phyloP scores from a whole-genome alignment of 2,329 filamentous ascomycete species.

The Hysterium pulicare region DNA sequence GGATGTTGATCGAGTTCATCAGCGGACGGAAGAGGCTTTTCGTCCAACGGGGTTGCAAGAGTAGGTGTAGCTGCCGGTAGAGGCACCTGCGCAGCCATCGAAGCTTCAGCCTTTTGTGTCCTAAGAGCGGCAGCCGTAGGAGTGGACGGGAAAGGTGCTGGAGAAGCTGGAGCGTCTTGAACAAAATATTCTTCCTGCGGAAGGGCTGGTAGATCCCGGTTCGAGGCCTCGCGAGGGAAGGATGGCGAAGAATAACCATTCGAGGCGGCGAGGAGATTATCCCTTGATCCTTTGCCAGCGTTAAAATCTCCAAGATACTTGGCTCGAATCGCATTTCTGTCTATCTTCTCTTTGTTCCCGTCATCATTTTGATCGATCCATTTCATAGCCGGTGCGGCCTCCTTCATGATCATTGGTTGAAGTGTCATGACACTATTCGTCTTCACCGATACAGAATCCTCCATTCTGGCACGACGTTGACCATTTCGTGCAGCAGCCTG shows the following conservation, averaged over 20 bases:
- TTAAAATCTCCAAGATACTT: slow-evolving; percentile 76
- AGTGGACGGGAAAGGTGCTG: slow-evolving; percentile 19
- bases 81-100: slow-evolving; percentile 35
- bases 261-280: slow-evolving; percentile 37
- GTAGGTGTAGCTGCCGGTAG: slow-evolving; percentile 19
- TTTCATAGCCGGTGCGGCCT: slow-evolving; percentile 91
- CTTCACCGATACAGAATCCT: slow-evolving; percentile 61
- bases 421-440: slow-evolving; percentile 88
- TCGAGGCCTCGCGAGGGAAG: slow-evolving; percentile 23
- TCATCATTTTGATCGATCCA: slow-evolving; percentile 98
- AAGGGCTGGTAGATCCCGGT: slow-evolving; percentile 42
- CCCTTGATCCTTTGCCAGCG: slow-evolving; percentile 64
- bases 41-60: slow-evolving; percentile 15
- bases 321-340: slow-evolving; percentile 80
- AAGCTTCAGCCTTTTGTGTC: slow-evolving; percentile 18
- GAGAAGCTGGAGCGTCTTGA: slow-evolving; percentile 25
- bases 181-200: slow-evolving; percentile 29
- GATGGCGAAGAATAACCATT: slow-evolving; percentile 29
- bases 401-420: slow-evolving; percentile 77
- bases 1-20: slow-evolving; percentile 39
- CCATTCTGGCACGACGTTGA: slow-evolving; percentile 53
- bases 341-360: slow-evolving; percentile 83
- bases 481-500: slow-evolving; percentile 49
- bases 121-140: slow-evolving; percentile 12
- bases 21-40: slow-evolving; percentile 18